A percentile compares a stretch with the other conserved stretches of the same genome.
phyloP scores from a whole-genome alignment of 225 moss, liverwort and hornwort species.

The Asterella californica region DNA sequence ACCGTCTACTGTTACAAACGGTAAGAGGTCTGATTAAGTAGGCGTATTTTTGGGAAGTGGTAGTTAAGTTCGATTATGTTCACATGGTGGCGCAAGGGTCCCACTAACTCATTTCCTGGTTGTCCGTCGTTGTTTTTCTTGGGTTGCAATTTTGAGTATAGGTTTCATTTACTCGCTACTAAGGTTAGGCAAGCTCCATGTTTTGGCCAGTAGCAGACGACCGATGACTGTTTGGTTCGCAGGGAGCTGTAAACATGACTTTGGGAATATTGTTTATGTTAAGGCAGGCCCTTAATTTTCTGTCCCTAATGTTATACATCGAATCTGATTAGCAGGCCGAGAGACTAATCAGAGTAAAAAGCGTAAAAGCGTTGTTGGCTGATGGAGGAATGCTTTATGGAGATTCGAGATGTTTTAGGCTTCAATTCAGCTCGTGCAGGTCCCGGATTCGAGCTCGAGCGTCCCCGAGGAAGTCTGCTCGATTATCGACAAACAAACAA shows the following conservation, averaged over 20 bases:
- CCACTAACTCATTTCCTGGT: no score
- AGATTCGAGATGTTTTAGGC: background rate
- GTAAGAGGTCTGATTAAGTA: no score
- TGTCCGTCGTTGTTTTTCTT: no score
- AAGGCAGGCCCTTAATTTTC: conserved; percentile 1
- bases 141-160: no score
- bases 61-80: no score
- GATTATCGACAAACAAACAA: background rate
- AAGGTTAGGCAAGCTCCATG: background rate
- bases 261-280: background rate
- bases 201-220: background rate
- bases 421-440: background rate
- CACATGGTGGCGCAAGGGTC: no score
- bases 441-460: background rate
- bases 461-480: background rate
- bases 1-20: no score
- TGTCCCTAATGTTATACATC: background rate
- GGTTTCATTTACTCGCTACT: no score
- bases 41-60: no score
- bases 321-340: background rate
- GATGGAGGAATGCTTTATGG: background rate
- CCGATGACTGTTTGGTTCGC: background rate
- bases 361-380: background rate
- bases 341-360: background rate
- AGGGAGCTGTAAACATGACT: background rate